Evolutionary conservation across 2,329 filamentous ascomycete species (phyloP).

Genomic region (Sphaerulina musiva): DNA sequence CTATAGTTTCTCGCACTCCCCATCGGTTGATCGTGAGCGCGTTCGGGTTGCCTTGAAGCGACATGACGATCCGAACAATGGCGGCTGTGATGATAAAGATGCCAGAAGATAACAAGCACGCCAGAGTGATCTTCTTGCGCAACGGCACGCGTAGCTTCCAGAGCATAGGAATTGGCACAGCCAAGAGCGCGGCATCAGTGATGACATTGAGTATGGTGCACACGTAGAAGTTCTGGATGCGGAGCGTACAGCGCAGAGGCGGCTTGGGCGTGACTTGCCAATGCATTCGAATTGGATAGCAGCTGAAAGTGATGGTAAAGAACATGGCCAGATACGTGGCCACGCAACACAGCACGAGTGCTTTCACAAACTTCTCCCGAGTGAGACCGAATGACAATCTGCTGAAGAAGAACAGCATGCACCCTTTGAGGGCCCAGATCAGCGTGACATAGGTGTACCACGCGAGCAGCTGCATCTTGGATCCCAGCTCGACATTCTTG

Average conservation of each 20-base stretch:
- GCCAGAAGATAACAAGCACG: constrained; percentile 33
- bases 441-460: constrained; percentile 32
- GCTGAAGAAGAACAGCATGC: constrained; percentile 29
- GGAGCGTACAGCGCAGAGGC: constrained; percentile 28
- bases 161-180: constrained; percentile 33
- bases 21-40: constrained; percentile 36
- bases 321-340: constrained; percentile 32
- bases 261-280: constrained; percentile 30
- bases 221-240: constrained; percentile 30
- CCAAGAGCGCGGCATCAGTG: constrained; percentile 32
- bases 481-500: constrained; percentile 30
- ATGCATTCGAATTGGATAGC: constrained; percentile 28
- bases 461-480: constrained; percentile 36
- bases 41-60: constrained; percentile 27
- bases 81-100: constrained; percentile 36
- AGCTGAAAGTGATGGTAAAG: constrained; percentile 31
- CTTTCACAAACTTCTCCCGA: constrained; percentile 31
- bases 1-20: constrained; percentile 35
- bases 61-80: constrained; percentile 32
- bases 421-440: constrained; percentile 23
- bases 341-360: constrained; percentile 25
- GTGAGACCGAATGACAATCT: constrained; percentile 33
- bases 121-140: constrained; percentile 32
- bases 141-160: constrained; percentile 31
- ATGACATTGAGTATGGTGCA: constrained; percentile 30